Conservation (phyloP, 2,329 filamentous ascomycete genomes). For the Hymenoscyphus linearis region DNA sequence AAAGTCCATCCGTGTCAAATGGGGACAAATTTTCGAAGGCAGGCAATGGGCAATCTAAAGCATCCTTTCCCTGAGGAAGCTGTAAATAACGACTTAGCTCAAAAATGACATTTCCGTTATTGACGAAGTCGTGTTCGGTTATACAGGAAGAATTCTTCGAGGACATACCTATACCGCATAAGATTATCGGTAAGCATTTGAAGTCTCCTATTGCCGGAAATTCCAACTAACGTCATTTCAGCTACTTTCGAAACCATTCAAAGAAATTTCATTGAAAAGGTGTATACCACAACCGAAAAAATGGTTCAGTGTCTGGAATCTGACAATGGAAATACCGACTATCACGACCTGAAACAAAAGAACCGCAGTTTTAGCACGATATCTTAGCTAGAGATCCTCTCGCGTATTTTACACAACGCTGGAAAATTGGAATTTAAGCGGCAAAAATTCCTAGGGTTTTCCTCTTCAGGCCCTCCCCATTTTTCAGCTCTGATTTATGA, state of each 20-base stretch:
- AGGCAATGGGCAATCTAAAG: slow-evolving; percentile 35
- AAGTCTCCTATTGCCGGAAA: background rate
- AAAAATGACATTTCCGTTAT: slow-evolving; percentile 23
- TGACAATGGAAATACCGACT: background rate
- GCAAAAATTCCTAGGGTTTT: too few relatives aligned
- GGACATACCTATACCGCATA: background rate
- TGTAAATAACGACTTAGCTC: slow-evolving; percentile 26
- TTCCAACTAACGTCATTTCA: background rate
- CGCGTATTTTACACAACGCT: too few relatives aligned
- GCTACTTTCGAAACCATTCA: background rate
- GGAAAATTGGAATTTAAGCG: too few relatives aligned
- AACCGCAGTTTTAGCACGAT: too few relatives aligned
- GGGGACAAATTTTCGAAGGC: slow-evolving; percentile 43
- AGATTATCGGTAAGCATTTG: background rate
- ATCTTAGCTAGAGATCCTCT: too few relatives aligned
- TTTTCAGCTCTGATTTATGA: too few relatives aligned
- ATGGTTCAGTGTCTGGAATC: background rate
- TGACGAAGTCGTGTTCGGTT: background rate
- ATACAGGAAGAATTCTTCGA: background rate
- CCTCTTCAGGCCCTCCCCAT: too few relatives aligned
- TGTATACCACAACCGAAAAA: background rate
- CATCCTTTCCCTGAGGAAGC: slow-evolving; percentile 23
- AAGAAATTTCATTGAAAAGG: background rate
- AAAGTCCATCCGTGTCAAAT: slow-evolving; percentile 40
- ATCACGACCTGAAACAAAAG: too few relatives aligned